Percentiles rank a stretch among this genome's conserved stretches.
phyloP scores from a whole-genome alignment of 2,329 filamentous ascomycete species.

The Rugonectria rugulosa region DNA sequence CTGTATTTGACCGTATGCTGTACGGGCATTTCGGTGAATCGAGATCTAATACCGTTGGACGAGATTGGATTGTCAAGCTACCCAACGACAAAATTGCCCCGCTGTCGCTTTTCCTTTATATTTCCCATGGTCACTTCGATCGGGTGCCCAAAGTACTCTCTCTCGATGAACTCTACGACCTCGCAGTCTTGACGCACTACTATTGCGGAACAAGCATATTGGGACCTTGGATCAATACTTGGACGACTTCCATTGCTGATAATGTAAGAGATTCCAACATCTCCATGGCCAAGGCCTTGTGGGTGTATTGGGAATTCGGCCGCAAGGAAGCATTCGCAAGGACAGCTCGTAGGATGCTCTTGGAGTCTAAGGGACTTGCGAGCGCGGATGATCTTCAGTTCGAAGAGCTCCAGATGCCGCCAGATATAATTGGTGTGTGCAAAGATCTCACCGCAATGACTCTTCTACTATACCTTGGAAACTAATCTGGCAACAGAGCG shows the following conservation, averaged over 20 bases:
- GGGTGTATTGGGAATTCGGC: constrained; percentile 44
- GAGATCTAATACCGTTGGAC: neutral
- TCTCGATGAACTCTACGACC: constrained; percentile 35
- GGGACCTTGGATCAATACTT: constrained; percentile 35
- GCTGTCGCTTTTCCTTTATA: constrained; percentile 40
- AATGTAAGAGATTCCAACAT: constrained; percentile 21
- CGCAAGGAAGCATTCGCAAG: constrained; percentile 31
- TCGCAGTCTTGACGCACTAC: constrained; percentile 42
- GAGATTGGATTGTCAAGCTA: constrained; percentile 39
- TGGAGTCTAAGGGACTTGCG: constrained; percentile 25
- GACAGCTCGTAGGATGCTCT: constrained; percentile 32
- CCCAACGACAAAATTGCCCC: constrained; percentile 42
- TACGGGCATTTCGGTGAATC: constrained; percentile 39
- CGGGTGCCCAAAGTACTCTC: constrained; percentile 33
- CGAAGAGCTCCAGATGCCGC: constrained; percentile 21
- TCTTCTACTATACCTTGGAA: no score
- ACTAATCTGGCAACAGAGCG: constrained; percentile 26
- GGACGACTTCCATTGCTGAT: constrained; percentile 29
- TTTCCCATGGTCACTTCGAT: constrained; percentile 41
- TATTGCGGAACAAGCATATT: constrained; percentile 39
- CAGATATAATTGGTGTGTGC: constrained; percentile 25
- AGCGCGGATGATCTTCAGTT: constrained; percentile 23
- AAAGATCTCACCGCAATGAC: no score
- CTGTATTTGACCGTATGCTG: constrained; percentile 41
- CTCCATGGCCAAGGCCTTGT: constrained; percentile 36